Base-by-base conservation (phyloP, 139 green algal species). In the Chlamydomonas applanata region DNA sequence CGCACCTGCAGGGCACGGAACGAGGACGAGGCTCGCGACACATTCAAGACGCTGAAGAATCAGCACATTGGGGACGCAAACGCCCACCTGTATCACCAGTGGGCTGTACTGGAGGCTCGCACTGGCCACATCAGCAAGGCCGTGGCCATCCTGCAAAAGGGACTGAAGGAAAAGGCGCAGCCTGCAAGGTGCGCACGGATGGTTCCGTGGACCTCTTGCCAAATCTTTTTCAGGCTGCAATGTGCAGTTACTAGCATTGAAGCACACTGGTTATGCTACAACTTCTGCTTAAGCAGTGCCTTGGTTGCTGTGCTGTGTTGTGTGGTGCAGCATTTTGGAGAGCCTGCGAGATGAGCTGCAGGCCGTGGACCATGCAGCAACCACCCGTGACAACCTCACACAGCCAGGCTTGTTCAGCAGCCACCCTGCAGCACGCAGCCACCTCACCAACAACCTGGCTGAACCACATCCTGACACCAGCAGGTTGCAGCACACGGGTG, bases 11-110 rank as follows among this genome's bases (percentile, higher is more conserved):
- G 83, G 76, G 46, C 57, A 34, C 63, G 40, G 14, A 88, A 85
- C 49, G 73, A 87, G 33, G 93, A 97, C 60, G 94, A 97, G 45
- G 93, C 88, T 1, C 76, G 91, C 3, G 93, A 97, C 71, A 91
- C 90, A 0, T 92, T 97, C 76, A 96, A 97, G 79, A 91, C 82
- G 29, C 85, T 98, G 16, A 93, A 91, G 57, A 90, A 88, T 68
- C 86, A 93, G 74, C 77, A 83, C 20, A 86, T 97, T 2, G 80
- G 54, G 7, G 60, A 61, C 32, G 69, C 32, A 16, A 86, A 60
- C 52, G 88, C 87, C 1, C 53, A 72, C 1, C 78, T 97, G 44
- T 97, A 92, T 71, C 30, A 77, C 22, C 82, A 92, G 67, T 98
- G 94, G 93, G 93, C 91, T 2, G 27, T 44, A 1, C 84, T 97